Evolutionary conservation across 495 filamentous ascomycete species (phyloP).

Genomic region (Hyaloscypha bicolor): DNA sequence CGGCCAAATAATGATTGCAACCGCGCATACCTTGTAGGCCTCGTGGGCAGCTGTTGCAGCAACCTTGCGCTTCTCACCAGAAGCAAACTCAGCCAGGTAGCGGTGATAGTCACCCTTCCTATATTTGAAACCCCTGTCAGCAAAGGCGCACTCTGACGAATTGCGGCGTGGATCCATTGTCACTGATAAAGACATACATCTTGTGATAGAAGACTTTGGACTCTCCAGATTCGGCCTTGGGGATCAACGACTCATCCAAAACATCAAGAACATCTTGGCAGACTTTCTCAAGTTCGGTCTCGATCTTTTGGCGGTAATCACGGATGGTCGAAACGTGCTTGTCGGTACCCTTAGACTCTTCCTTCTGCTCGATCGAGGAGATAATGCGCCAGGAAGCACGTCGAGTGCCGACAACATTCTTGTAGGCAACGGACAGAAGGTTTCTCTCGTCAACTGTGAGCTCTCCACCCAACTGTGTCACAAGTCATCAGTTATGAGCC

Average conservation of each 20-base stretch:
- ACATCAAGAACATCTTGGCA: conserved; percentile 99
- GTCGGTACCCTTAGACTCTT: conserved; percentile 98
- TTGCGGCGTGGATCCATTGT: background rate
- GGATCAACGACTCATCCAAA: conserved; percentile 92
- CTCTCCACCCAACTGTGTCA: conserved; percentile 79
- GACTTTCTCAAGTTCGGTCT: conserved; percentile 95
- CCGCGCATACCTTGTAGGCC: conserved; percentile 85
- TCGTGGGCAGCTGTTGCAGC: conserved; percentile 96
- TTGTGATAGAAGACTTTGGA: conserved; percentile 99
- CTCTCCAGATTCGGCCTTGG: conserved; percentile 97
- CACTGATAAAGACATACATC: conserved; percentile 69
- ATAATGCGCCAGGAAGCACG: conserved; percentile 99
- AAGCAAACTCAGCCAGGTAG: conserved; percentile 98
- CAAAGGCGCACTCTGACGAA: conserved; percentile 10
- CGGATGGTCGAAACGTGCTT: conserved; percentile 96
- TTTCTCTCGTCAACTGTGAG: conserved; percentile 99
- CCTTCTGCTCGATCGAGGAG: conserved; percentile 99
- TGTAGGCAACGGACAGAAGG: conserved; percentile 98
- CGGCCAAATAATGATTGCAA: background rate
- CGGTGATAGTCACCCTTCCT: conserved; percentile 99
- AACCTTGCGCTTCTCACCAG: conserved; percentile 97
- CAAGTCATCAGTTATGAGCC: conserved; percentile 20
- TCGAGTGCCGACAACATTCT: conserved; percentile 98
- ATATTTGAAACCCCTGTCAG: conserved; percentile 27
- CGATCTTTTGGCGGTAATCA: conserved; percentile 99